phyloP scores from a whole-genome alignment of 306 rosid species.

The Myrica gale region DNA sequence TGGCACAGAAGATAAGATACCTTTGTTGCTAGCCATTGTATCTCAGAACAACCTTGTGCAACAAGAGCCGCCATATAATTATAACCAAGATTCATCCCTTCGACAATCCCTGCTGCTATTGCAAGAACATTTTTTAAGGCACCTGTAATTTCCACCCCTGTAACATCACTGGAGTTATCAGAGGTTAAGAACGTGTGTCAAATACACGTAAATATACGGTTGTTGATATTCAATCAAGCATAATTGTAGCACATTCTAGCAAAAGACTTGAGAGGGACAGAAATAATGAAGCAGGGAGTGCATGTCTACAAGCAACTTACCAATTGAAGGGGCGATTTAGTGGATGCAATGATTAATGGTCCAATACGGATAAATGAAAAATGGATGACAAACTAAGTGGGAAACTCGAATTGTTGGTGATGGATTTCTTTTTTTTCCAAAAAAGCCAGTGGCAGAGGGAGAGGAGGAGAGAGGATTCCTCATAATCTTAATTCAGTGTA shows the following conservation, averaged over 20 bases:
- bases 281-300: background rate
- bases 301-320: background rate
- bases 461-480: background rate
- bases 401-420: background rate
- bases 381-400: background rate
- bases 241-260: background rate
- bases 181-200: slow-evolving; percentile 57
- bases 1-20: slow-evolving; percentile 32
- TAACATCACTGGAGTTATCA: slow-evolving; percentile 96
- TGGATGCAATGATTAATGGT: background rate
- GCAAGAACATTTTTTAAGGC: slow-evolving; percentile 94
- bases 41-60: slow-evolving; percentile 95
- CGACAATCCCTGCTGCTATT: slow-evolving; percentile 95
- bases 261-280: slow-evolving; percentile 11
- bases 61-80: slow-evolving; percentile 98
- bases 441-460: too few species aligned
- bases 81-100: slow-evolving; percentile 93
- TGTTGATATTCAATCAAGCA: slow-evolving; percentile 6
- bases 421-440: background rate
- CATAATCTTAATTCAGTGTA: slow-evolving; percentile 4
- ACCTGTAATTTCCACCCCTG: slow-evolving; percentile 98
- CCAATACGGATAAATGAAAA: background rate
- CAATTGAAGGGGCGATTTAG: background rate
- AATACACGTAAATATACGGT: slow-evolving; percentile 12
- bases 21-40: slow-evolving; percentile 96